Conservation (phyloP, 768 basidiomycete species). For the Tremella fuciformis region DNA sequence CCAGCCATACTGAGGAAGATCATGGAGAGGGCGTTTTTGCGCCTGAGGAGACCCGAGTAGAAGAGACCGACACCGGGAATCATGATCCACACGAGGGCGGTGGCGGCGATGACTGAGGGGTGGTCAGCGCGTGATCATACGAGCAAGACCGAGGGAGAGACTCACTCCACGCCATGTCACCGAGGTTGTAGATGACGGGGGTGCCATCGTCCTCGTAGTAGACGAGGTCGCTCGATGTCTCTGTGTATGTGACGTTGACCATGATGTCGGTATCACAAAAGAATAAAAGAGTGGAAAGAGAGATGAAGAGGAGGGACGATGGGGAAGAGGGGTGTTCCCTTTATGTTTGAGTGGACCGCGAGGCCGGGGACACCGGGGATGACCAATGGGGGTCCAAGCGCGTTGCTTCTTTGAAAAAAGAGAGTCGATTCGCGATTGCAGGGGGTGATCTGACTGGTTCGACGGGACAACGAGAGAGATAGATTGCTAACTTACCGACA, state of each 20-base stretch:
- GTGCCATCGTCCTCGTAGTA: constrained; percentile 36
- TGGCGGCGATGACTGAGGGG: constrained; percentile 33
- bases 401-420: not conserved
- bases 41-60: constrained; percentile 52
- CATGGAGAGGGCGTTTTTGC: constrained; percentile 56
- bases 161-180: constrained; percentile 51
- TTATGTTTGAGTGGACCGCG: not conserved
- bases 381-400: constrained; percentile 2
- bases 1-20: constrained; percentile 52
- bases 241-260: constrained; percentile 49
- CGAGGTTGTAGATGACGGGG: constrained; percentile 45
- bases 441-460: constrained; percentile 1
- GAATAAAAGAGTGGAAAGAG: not conserved
- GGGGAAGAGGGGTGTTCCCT: not conserved
- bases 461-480: not conserved
- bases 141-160: not conserved
- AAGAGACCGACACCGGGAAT: constrained; percentile 51
- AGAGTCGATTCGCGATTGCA: constrained; percentile 1
- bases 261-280: constrained; percentile 19
- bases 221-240: constrained; percentile 37
- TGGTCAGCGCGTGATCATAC: no score
- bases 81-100: constrained; percentile 54
- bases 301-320: not conserved
- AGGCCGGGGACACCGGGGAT: not conserved
- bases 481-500: no score